Percentiles rank a stretch among this genome's conserved stretches.
Conservation (phyloP, 2,329 filamentous ascomycete species). For the Chaetothyriales sp. region DNA sequence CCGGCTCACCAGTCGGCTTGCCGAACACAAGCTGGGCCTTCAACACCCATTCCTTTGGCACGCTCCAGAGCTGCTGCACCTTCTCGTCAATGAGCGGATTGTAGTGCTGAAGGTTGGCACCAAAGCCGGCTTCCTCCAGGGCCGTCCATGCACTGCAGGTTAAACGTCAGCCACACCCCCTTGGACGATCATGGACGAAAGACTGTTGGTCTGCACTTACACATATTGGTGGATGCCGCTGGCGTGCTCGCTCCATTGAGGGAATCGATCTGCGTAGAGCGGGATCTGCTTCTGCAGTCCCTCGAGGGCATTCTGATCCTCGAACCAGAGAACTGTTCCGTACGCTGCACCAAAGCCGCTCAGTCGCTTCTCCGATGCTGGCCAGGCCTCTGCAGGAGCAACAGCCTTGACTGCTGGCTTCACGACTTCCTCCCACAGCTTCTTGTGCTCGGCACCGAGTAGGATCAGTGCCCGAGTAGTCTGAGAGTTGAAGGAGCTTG, state of each 20-base stretch:
- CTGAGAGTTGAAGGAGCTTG: constrained; percentile 81
- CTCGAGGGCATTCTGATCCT: constrained; percentile 55
- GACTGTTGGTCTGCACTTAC: constrained; percentile 1
- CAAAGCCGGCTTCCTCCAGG: constrained; percentile 68
- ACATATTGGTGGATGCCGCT: constrained; percentile 52
- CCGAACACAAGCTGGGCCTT: constrained; percentile 78
- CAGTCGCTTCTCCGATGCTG: constrained; percentile 5
- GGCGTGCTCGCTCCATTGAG: constrained; percentile 58
- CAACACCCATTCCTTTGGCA: constrained; percentile 60
- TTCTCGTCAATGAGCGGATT: constrained; percentile 68
- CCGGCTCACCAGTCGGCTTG: constrained; percentile 3
- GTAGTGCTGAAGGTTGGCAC: constrained; percentile 86
- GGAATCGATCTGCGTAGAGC: constrained; percentile 65
- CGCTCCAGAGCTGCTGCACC: constrained; percentile 52
- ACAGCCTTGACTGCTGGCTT: constrained; percentile 10
- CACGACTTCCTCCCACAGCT: constrained; percentile 53
- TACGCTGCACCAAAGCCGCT: constrained; percentile 38
- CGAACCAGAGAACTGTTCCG: constrained; percentile 77
- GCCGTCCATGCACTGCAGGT: constrained; percentile 54
- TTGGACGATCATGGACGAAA: neutral
- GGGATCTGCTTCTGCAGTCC: constrained; percentile 37
- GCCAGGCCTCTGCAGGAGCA: constrained; percentile 7
- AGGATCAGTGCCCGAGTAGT: constrained; percentile 64
- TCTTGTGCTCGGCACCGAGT: constrained; percentile 67
- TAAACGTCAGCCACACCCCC: neutral